Base-by-base conservation (phyloP, 2,329 filamentous ascomycete species). In the Fusarium ambrosium region DNA sequence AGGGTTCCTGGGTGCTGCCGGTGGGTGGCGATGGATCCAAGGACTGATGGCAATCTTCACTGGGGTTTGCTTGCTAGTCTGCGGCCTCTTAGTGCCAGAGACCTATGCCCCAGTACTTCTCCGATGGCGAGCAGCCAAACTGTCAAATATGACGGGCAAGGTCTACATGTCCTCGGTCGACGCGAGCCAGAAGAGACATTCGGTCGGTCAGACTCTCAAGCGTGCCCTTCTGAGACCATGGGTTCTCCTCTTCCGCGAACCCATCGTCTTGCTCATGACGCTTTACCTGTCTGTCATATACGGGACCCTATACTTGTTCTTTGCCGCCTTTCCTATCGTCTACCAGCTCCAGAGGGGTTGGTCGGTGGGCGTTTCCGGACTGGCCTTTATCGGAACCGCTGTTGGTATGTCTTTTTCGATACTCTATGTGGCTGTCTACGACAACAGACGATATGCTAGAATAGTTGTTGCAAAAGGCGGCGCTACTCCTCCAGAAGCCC, bases 281-380 rank as follows among this genome's bases (percentile, higher is more conserved):
- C 78, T 96, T 1, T 97, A 97, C 85, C 95, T 95, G 93, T 92
- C 90, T 1, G 92, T 95, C 4, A 86, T 95, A 10, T 93, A 93
- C 79, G 91, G 91, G 4, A 82, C 93, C 11, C 84, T 93, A 9
- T 93, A 93, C 85, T 92, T 93, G 91, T 92, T 92, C 84, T 93
- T 93, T 83, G 87, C 92, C 62, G 91, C 91, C 67, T 92, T 84
- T 77, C 88, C 89, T 24, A 88, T 91, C 70, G 87, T 97, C 67
- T 97, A 92, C 83, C 75, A 77, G 27, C 27, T 88, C 92, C 76
- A 86, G 6, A 51, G 73, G 20, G 75, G 76, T 11, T 77, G 76
- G 76, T 67, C 68, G 36, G 34, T 63, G 14, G 73, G 75, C 3
- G 70, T 73, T 5, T 69, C 69, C 55, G 73, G 77, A 24, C 68